Evolutionary conservation across 108 stramenopile species (phyloP).

Genomic region (Cyclotella sp.): DNA sequence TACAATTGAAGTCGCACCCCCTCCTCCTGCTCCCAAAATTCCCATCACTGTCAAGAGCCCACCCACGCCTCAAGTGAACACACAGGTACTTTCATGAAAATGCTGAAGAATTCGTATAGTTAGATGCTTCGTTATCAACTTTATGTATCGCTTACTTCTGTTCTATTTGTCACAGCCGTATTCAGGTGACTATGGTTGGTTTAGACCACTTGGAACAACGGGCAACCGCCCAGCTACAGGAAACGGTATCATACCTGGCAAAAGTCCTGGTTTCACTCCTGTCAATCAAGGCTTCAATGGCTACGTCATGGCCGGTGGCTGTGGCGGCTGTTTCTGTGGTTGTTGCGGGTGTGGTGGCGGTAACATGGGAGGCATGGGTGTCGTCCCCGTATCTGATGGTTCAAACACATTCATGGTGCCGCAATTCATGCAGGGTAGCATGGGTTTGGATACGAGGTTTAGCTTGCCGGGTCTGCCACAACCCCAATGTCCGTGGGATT

Average conservation of each 20-base stretch:
- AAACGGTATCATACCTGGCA: neutral
- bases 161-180: neutral
- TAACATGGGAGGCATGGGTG: constrained; percentile 10
- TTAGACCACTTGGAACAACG: neutral
- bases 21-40: neutral
- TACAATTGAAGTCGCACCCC: constrained; percentile 6
- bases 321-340: constrained; percentile 23
- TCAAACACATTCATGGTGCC: constrained; percentile 1
- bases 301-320: constrained; percentile 16
- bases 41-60: constrained; percentile 10
- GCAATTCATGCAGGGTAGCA: neutral
- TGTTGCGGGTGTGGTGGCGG: constrained; percentile 25
- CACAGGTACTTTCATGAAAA: constrained; percentile 2
- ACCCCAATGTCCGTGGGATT: constrained; percentile 19
- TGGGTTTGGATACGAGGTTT: neutral
- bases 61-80: constrained; percentile 14
- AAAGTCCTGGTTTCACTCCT: neutral
- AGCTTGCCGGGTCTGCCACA: neutral
- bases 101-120: neutral
- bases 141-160: neutral
- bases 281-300: neutral
- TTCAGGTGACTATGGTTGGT: neutral
- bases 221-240: neutral
- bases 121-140: neutral
- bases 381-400: neutral